Evolutionary conservation across 1,284 basidiomycete genomes (phyloP).

Genomic region (Inonotus hispidus): DNA sequence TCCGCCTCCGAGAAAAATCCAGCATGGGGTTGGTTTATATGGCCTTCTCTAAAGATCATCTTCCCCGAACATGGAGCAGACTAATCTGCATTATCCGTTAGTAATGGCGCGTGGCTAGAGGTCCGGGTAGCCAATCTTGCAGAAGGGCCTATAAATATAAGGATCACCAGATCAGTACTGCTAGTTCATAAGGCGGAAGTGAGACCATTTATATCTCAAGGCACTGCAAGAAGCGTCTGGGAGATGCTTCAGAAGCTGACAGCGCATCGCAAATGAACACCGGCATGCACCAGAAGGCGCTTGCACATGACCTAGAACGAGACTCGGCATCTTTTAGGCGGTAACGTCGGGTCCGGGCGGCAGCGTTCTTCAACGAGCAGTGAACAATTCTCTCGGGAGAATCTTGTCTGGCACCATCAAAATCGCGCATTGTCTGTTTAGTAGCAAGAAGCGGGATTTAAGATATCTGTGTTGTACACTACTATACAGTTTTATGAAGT

Average conservation of each 20-base stretch:
- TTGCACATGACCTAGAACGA: neutral
- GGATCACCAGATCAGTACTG: neutral
- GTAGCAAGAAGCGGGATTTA: too few species aligned
- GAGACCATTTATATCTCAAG: neutral
- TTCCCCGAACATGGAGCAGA: neutral
- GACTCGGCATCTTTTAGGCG: neutral
- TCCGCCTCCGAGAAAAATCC: neutral
- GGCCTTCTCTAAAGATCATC: neutral
- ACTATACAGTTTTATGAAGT: too few species aligned
- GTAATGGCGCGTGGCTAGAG: neutral
- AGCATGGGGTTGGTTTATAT: neutral
- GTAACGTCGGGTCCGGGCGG: neutral
- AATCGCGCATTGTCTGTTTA: too few species aligned
- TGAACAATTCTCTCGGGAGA: too few species aligned
- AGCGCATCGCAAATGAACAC: neutral
- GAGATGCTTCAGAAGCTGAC: neutral
- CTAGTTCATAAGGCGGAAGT: neutral
- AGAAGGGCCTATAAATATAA: neutral
- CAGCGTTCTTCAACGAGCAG: neutral
- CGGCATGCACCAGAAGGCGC: neutral
- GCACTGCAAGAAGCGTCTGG: neutral
- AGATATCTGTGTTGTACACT: too few species aligned
- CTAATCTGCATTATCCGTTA: neutral
- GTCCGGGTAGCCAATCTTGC: neutral
- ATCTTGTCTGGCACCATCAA: too few species aligned